phyloP scores from a whole-genome alignment of 2,329 filamentous ascomycete genomes.

The Aspergillus transmontanensis region DNA sequence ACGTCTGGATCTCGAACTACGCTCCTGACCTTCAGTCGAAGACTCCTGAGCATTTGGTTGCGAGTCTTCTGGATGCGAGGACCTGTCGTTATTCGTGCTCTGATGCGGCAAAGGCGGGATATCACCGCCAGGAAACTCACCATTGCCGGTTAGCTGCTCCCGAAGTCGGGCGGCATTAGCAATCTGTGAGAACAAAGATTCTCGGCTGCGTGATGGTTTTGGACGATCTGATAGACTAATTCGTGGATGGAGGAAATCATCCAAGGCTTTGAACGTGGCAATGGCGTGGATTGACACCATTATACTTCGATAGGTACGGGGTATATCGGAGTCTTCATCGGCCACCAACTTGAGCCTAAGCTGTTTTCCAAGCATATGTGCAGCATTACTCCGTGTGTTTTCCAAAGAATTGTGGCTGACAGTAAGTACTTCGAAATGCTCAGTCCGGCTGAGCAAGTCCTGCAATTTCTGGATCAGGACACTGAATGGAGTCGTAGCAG shows the following conservation, averaged over 20 bases:
- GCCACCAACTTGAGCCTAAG: slow-evolving; percentile 85
- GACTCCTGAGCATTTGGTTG: slow-evolving; percentile 43
- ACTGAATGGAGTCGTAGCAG: slow-evolving; percentile 81
- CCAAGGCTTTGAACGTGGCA: slow-evolving; percentile 93
- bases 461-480: slow-evolving; percentile 92
- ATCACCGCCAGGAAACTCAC: slow-evolving; percentile 35
- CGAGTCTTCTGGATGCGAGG: slow-evolving; percentile 18
- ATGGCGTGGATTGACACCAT: slow-evolving; percentile 99
- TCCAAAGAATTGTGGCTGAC: slow-evolving; percentile 92
- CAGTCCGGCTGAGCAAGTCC: slow-evolving; percentile 90
- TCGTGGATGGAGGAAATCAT: slow-evolving; percentile 90
- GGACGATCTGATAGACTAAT: slow-evolving; percentile 80
- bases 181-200: slow-evolving; percentile 69
- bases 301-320: slow-evolving; percentile 83
- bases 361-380: slow-evolving; percentile 96
- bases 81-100: slow-evolving; percentile 22
- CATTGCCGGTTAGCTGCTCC: slow-evolving; percentile 44
- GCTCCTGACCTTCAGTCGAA: slow-evolving; percentile 41
- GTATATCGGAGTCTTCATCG: slow-evolving; percentile 85
- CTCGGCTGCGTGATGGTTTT: slow-evolving; percentile 60
- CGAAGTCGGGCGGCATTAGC: slow-evolving; percentile 70
- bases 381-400: slow-evolving; percentile 83
- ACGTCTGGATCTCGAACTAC: slow-evolving; percentile 55
- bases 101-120: slow-evolving; percentile 26
- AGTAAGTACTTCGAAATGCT: slow-evolving; percentile 97